Conservation (phyloP, 2,329 filamentous ascomycete species). For the Ceratocystis diversiconidia region DNA sequence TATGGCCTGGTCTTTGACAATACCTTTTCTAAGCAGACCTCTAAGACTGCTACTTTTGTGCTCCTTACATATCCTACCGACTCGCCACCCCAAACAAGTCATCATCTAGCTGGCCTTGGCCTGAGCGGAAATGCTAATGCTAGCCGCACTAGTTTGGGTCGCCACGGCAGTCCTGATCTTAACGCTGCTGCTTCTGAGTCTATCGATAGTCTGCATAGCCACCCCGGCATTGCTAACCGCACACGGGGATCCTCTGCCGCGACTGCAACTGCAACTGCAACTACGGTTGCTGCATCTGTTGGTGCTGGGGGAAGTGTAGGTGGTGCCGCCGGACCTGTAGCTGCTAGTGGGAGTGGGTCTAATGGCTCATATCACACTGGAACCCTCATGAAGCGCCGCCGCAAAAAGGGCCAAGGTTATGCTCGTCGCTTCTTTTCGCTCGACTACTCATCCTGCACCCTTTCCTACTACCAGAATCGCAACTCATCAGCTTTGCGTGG, state of each 20-base stretch:
- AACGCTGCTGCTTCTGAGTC: constrained; percentile 38
- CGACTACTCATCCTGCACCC: constrained; percentile 82
- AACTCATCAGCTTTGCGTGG: constrained; percentile 86
- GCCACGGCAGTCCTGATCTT: constrained; percentile 32
- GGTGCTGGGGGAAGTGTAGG: not conserved
- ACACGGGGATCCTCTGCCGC: constrained; percentile 37
- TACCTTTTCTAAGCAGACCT: constrained; percentile 89
- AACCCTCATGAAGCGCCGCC: constrained; percentile 71
- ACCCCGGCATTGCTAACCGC: constrained; percentile 25
- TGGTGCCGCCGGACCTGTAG: not conserved
- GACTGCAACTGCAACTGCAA: constrained; percentile 16
- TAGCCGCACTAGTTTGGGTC: constrained; percentile 40
- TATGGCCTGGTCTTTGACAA: constrained; percentile 97
- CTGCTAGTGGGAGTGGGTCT: not conserved
- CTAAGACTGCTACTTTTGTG: constrained; percentile 89
- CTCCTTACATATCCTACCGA: constrained; percentile 85
- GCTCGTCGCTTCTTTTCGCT: constrained; percentile 90
- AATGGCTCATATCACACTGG: constrained; percentile 61
- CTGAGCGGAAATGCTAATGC: constrained; percentile 22
- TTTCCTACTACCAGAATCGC: constrained; percentile 92
- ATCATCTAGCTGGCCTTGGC: constrained; percentile 47
- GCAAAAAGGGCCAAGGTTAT: constrained; percentile 88
- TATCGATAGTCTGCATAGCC: constrained; percentile 46
- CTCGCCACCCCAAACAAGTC: constrained; percentile 58
- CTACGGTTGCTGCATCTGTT: not conserved